Evolutionary conservation across 495 filamentous ascomycete species (phyloP).

Genomic region (Xylaria scruposa): DNA sequence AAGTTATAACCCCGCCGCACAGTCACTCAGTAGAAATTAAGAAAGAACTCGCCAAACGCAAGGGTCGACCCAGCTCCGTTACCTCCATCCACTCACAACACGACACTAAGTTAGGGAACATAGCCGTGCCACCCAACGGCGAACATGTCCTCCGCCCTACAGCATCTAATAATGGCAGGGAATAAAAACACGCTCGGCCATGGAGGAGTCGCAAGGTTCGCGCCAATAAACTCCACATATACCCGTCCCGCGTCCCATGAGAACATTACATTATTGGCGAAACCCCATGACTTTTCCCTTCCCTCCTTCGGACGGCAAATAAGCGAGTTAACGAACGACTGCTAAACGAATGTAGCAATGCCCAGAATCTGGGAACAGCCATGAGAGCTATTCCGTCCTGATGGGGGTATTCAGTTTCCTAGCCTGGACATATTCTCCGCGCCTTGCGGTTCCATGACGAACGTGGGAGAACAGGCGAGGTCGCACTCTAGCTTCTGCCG

Average conservation of each 20-base stretch:
- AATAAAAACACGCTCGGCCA: neutral
- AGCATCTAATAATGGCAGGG: constrained; percentile 17
- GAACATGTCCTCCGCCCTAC: constrained; percentile 18
- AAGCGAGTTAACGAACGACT: neutral
- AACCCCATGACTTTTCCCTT: neutral
- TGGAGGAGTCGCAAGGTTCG: neutral
- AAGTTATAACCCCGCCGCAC: neutral
- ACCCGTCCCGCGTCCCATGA: constrained; percentile 12
- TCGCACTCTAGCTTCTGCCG: constrained; percentile 11
- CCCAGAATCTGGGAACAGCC: neutral
- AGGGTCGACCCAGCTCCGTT: constrained; percentile 1
- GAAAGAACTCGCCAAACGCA: neutral
- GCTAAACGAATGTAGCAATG: neutral
- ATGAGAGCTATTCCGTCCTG: neutral
- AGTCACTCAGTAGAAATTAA: neutral
- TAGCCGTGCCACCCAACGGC: constrained; percentile 10
- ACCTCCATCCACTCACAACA: constrained; percentile 7
- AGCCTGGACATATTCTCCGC: constrained; percentile 5
- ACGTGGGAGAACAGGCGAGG: neutral
- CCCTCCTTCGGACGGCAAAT: neutral
- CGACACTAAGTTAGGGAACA: constrained; percentile 2
- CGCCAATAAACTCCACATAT: constrained; percentile 17
- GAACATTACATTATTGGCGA: constrained; percentile 2
- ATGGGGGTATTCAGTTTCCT: neutral
- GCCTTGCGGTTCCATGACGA: neutral